Conservation (phyloP, 1,284 basidiomycete species). For the Sporisorium sorghi region DNA sequence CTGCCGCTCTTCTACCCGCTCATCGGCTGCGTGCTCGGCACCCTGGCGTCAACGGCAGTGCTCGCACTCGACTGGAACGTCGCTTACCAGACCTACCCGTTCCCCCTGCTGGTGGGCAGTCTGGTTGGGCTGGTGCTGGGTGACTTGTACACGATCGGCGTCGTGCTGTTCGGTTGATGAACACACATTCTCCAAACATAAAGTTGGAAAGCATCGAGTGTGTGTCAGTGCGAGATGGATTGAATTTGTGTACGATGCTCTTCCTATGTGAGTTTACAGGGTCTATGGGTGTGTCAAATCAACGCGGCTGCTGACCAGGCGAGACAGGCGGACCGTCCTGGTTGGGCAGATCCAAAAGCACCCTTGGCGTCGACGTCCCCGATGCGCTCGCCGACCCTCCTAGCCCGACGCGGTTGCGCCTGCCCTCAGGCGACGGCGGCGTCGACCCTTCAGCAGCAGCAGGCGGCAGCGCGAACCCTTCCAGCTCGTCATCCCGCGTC, state of each 20-base stretch:
- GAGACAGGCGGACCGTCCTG: slow-evolving; percentile 22
- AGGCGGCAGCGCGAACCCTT: slow-evolving; percentile 15
- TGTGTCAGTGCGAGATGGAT: too few species aligned
- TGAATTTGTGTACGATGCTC: too few species aligned
- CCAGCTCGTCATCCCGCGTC: slow-evolving; percentile 20
- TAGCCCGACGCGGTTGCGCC: not conserved
- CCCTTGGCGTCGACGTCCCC: slow-evolving; percentile 19
- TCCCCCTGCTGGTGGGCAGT: slow-evolving; percentile 26
- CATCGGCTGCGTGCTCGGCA: not conserved
- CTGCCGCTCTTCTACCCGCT: slow-evolving; percentile 33
- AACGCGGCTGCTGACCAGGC: slow-evolving; percentile 12
- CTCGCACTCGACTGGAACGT: slow-evolving; percentile 34
- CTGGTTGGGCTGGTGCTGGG: slow-evolving; percentile 11
- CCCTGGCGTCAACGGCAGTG: slow-evolving; percentile 5
- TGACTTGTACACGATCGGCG: slow-evolving; percentile 10
- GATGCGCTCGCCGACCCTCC: not conserved
- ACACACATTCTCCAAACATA: not conserved
- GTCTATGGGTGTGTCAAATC: not conserved
- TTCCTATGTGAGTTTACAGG: too few species aligned
- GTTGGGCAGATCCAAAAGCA: slow-evolving; percentile 23
- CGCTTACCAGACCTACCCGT: slow-evolving; percentile 41
- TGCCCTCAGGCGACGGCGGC: not conserved
- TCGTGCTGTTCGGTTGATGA: slow-evolving; percentile 26
- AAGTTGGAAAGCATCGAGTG: too few species aligned
- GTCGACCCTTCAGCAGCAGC: not conserved